phyloP scores from a whole-genome alignment of 495 filamentous ascomycete species.

The Neurospora sp. region DNA sequence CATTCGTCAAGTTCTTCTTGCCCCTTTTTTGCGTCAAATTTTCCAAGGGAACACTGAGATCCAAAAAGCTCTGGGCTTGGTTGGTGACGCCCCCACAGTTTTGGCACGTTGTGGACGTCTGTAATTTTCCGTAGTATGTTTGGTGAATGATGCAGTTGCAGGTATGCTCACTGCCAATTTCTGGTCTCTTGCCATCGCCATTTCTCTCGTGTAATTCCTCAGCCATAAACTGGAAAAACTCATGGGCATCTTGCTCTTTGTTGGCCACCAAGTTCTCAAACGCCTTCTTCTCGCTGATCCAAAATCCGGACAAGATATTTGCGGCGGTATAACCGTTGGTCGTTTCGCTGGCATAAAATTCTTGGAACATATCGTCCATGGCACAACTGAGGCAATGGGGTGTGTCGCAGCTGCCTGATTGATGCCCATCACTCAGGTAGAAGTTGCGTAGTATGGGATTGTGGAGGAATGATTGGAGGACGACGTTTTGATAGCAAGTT shows the following conservation, averaged over 20 bases:
- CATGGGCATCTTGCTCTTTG: conserved; percentile 88
- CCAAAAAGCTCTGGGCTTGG: conserved; percentile 74
- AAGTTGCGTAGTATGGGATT: conserved; percentile 79
- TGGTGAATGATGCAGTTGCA: conserved; percentile 86
- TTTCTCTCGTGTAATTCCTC: conserved; percentile 73
- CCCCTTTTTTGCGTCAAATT: conserved; percentile 41
- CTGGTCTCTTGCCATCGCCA: conserved; percentile 43
- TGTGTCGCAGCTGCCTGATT: conserved; percentile 52
- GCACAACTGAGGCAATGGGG: conserved; percentile 75
- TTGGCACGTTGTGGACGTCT: conserved; percentile 78
- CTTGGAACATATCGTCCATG: conserved; percentile 83
- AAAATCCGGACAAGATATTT: conserved; percentile 68
- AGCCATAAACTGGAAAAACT: conserved; percentile 87
- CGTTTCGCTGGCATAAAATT: conserved; percentile 74
- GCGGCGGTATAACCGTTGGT: conserved; percentile 76
- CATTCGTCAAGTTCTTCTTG: conserved; percentile 31
- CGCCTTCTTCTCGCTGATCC: conserved; percentile 55
- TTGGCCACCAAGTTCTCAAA: conserved; percentile 76
- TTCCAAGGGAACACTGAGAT: conserved; percentile 73
- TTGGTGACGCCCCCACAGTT: conserved; percentile 69
- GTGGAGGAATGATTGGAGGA: conserved; percentile 78
- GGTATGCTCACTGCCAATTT: conserved; percentile 47
- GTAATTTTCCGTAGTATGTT: conserved; percentile 78
- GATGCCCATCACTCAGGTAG: conserved; percentile 79
- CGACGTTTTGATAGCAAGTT: conserved; percentile 89